A percentile compares a stretch with the other conserved stretches of the same genome.
These are phyloP conservation scores for Litchi chinensis DNA, from an alignment of 345 rosid genomes.

Conservation along the genomic window DNA sequence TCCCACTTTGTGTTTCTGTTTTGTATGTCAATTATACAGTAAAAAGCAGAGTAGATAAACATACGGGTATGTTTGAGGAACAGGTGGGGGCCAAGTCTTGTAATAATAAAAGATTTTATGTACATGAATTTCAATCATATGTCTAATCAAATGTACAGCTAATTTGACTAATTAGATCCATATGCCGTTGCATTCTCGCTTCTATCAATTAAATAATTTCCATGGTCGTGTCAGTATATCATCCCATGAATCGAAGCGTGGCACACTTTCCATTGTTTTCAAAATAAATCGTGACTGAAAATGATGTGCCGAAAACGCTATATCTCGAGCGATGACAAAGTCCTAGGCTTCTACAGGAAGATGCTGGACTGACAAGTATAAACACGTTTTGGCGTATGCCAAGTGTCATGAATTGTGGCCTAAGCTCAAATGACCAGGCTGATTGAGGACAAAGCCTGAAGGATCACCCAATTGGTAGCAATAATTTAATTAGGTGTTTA, in stretches of 20 bases:
- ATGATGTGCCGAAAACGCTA: background rate
- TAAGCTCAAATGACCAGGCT: background rate
- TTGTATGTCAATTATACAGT: background rate
- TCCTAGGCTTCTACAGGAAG: constrained; percentile 9
- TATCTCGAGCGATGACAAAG: background rate
- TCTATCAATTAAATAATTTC: background rate
- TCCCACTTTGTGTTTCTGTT: no score
- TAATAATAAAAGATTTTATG: background rate
- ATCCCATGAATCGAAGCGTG: background rate
- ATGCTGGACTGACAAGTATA: background rate
- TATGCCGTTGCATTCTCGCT: background rate
- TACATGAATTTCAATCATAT: background rate
- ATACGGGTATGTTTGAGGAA: background rate
- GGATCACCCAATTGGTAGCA: background rate
- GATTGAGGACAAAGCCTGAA: background rate
- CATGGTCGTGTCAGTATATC: background rate
- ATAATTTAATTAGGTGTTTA: background rate
- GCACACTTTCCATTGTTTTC: constrained; percentile 1
- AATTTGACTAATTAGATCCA: constrained; percentile 21
- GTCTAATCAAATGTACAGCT: constrained; percentile 15
- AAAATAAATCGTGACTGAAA: constrained; percentile 2
- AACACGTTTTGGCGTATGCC: background rate
- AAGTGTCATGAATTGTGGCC: background rate
- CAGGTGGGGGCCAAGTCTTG: background rate
- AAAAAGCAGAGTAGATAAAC: background rate